Conservation (phyloP, 228 moss, liverwort and hornwort species). For the Sphagnum fallax region DNA sequence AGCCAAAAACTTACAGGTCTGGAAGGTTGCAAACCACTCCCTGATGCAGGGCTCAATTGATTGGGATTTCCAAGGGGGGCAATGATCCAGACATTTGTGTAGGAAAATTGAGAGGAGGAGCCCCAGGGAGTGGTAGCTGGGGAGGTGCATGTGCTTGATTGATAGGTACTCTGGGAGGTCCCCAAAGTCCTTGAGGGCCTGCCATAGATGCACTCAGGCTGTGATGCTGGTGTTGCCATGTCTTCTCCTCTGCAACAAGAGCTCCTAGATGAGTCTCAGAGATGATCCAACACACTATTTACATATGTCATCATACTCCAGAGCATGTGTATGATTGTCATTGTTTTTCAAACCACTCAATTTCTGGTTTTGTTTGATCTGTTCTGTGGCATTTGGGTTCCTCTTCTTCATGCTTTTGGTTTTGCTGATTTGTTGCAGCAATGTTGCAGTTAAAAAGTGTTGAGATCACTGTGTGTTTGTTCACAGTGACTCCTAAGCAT, state of each 20-base stretch:
- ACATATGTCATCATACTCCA: too few relatives aligned
- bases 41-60: conserved; percentile 27
- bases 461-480: too few relatives aligned
- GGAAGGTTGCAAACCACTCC: conserved; percentile 30
- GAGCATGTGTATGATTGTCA: too few relatives aligned
- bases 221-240: conserved; percentile 75
- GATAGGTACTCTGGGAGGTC: conserved; percentile 38
- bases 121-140: conserved; percentile 27
- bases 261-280: not conserved
- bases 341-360: too few relatives aligned
- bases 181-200: conserved; percentile 54
- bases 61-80: conserved; percentile 20
- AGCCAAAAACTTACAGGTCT: conserved; percentile 24
- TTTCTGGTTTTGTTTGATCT: too few relatives aligned
- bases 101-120: conserved; percentile 17
- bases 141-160: conserved; percentile 48
- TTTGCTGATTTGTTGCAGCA: too few relatives aligned
- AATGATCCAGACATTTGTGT: conserved; percentile 11
- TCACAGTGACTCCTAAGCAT: too few relatives aligned
- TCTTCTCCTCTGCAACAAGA: conserved; percentile 21
- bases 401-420: too few relatives aligned
- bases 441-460: too few relatives aligned
- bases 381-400: too few relatives aligned
- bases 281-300: too few relatives aligned
- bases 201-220: conserved; percentile 41